A percentile compares a stretch with the other conserved stretches of the same genome.
Conservation (phyloP, 345 rosid species). For the Kernera saxatilis region DNA sequence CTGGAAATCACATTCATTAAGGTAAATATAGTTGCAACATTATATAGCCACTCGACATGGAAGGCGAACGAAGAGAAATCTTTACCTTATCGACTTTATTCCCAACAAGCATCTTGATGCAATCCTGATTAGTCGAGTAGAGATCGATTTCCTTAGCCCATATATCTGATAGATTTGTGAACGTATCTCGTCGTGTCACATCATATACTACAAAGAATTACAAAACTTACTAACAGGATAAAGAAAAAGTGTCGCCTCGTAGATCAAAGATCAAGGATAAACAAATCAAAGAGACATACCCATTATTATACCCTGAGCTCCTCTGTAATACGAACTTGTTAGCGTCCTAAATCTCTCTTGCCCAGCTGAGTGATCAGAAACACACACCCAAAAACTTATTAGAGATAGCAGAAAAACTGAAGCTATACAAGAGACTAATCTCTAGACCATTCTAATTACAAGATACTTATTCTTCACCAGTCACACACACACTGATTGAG, state of each 20-base stretch:
- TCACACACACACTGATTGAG: no score
- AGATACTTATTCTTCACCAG: no score
- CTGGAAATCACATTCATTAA: conserved; percentile 40
- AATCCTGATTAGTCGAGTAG: conserved; percentile 87
- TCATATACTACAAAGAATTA: conserved; percentile 57
- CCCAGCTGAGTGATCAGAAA: conserved; percentile 62
- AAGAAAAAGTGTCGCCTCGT: background rate
- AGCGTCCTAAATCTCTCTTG: conserved; percentile 96
- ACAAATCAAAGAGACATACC: conserved; percentile 38
- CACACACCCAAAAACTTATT: background rate
- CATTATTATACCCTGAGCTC: conserved; percentile 93
- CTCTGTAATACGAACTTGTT: conserved; percentile 92
- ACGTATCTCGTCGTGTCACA: conserved; percentile 88
- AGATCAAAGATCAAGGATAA: background rate
- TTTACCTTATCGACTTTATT: conserved; percentile 90
- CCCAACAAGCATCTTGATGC: conserved; percentile 97
- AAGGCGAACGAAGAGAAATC: background rate
- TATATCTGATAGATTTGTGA: conserved; percentile 78
- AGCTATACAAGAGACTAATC: background rate
- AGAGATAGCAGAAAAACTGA: background rate
- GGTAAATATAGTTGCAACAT: background rate
- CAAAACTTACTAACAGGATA: background rate
- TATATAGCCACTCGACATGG: background rate
- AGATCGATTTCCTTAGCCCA: conserved; percentile 96
- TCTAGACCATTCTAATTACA: background rate